Percentiles rank a stretch among this genome's conserved stretches.
phyloP scores from a whole-genome alignment of 345 rosid genomes.

The Heritiera fomes region DNA sequence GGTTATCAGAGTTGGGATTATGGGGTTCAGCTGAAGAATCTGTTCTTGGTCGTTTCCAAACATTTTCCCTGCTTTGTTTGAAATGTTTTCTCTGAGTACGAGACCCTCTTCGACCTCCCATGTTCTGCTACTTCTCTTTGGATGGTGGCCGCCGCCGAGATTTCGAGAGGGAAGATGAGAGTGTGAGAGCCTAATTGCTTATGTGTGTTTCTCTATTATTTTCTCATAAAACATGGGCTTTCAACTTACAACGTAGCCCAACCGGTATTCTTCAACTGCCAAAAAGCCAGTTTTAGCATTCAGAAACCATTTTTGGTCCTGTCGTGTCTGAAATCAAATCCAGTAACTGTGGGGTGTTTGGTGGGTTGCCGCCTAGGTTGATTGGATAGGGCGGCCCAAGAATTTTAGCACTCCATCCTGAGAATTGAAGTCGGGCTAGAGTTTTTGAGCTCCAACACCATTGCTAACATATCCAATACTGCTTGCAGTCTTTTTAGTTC shows the following conservation, averaged over 20 bases:
- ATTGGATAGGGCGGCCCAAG: neutral
- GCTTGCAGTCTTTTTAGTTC: neutral
- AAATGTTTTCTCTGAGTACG: conserved; percentile 66
- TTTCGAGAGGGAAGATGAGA: neutral
- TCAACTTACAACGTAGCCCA: neutral
- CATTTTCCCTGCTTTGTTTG: conserved; percentile 67
- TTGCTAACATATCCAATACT: neutral
- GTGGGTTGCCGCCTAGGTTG: too few relatives aligned
- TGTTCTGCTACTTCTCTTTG: neutral
- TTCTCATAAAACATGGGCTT: conserved; percentile 13
- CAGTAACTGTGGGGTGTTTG: too few relatives aligned
- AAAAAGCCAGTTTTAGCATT: too few relatives aligned
- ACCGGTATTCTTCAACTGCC: neutral
- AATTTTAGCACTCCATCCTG: neutral
- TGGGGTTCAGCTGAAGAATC: conserved; percentile 44
- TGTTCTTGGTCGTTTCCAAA: conserved; percentile 58
- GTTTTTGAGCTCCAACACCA: neutral
- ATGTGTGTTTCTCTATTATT: neutral
- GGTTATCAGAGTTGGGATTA: conserved; percentile 28
- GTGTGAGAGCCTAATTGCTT: neutral
- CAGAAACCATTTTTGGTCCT: too few relatives aligned
- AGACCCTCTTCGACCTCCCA: conserved; percentile 62
- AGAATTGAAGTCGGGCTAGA: neutral
- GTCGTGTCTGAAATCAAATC: neutral
- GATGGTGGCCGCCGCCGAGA: conserved; percentile 16